Evolutionary conservation across 192 early-diverging fungal species (phyloP).

Genomic region (Coemansia sp.): DNA sequence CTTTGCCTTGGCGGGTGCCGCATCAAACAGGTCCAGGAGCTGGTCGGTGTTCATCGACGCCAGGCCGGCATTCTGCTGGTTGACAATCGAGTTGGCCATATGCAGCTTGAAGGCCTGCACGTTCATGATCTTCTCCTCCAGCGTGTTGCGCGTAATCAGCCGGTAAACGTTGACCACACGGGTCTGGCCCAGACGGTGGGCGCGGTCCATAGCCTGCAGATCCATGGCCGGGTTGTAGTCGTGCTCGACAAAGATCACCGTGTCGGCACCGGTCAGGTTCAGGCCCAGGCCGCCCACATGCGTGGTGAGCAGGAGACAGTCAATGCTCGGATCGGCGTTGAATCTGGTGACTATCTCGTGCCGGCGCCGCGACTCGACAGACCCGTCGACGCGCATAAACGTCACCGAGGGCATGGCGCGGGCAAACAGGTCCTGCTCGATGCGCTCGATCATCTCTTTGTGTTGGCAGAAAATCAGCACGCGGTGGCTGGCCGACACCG

Average conservation of each 20-base stretch:
- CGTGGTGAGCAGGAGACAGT: constrained; percentile 91
- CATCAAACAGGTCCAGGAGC: constrained; percentile 87
- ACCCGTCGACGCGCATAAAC: constrained; percentile 92
- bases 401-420: constrained; percentile 81
- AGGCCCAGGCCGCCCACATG: constrained; percentile 96
- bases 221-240: constrained; percentile 99
- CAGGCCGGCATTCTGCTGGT: constrained; percentile 92
- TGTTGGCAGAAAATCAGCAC: constrained; percentile 97
- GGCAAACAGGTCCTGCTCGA: constrained; percentile 86
- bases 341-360: constrained; percentile 92
- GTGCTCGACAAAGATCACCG: constrained; percentile 98
- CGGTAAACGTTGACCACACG: constrained; percentile 97
- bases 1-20: constrained; percentile 35
- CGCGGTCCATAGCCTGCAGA: constrained; percentile 98
- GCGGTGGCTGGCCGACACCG: constrained; percentile 80
- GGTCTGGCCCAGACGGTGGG: constrained; percentile 97
- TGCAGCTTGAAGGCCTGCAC: constrained; percentile 98
- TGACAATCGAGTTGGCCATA: constrained; percentile 92
- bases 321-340: constrained; percentile 94
- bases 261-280: constrained; percentile 98
- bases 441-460: constrained; percentile 93
- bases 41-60: constrained; percentile 95
- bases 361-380: constrained; percentile 72
- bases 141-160: constrained; percentile 90
- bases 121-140: constrained; percentile 99